These are phyloP conservation scores for Chondrostereum purpureum DNA, from an alignment of 1,284 basidiomycete genomes.

Conservation along the genomic window DNA sequence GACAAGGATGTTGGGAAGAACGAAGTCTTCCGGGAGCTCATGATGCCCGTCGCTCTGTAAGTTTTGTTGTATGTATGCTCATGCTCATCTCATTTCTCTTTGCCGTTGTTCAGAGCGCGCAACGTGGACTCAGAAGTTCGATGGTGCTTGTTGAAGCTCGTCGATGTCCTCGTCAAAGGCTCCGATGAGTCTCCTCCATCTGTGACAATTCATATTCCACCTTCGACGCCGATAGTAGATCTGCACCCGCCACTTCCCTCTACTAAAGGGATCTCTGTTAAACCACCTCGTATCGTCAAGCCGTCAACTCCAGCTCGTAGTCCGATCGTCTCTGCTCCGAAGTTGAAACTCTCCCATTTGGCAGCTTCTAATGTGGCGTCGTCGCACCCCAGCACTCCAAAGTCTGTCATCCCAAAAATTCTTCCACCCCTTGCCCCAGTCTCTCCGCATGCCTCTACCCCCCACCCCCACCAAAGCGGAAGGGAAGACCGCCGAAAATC, in stretches of 20 bases:
- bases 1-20: slow-evolving; percentile 84
- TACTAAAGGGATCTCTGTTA: slow-evolving; percentile 43
- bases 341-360: slow-evolving; percentile 43
- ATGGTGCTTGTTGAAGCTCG: slow-evolving; percentile 87
- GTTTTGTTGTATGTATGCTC: slow-evolving; percentile 23
- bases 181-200: slow-evolving; percentile 81
- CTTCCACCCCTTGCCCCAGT: slow-evolving; percentile 16
- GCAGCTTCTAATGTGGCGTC: slow-evolving; percentile 20
- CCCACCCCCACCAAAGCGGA: slow-evolving; percentile 30
- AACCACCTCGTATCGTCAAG: slow-evolving; percentile 38
- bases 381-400: slow-evolving; percentile 18
- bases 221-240: slow-evolving; percentile 64
- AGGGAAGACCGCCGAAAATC: slow-evolving; percentile 19
- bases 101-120: slow-evolving; percentile 42
- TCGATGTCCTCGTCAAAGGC: slow-evolving; percentile 83
- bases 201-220: slow-evolving; percentile 78
- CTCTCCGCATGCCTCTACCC: slow-evolving; percentile 24
- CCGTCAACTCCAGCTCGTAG: slow-evolving; percentile 34
- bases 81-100: slow-evolving; percentile 5
- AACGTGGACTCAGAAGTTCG: slow-evolving; percentile 83
- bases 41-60: slow-evolving; percentile 78
- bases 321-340: slow-evolving; percentile 40
- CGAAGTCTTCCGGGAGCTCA: slow-evolving; percentile 68
- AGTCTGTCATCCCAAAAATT: slow-evolving; percentile 11
- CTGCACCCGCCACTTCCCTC: slow-evolving; percentile 43